Conservation (phyloP, 176 grass and related monocot genomes). For the Rhynchospora breviuscula region DNA sequence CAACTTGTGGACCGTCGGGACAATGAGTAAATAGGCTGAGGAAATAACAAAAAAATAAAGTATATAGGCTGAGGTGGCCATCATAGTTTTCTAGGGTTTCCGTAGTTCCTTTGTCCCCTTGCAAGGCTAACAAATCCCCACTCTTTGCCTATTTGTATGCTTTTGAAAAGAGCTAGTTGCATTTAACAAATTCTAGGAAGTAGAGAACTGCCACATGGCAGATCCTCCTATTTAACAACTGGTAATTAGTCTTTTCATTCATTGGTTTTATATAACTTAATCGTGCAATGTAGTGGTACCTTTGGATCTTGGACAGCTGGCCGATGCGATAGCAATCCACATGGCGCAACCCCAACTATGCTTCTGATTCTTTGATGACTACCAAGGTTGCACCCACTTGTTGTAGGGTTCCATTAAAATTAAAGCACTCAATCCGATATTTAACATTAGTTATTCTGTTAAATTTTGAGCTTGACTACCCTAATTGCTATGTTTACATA, state of each 20-base stretch:
- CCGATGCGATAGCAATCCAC: conserved; percentile 16
- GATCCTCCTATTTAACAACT: not conserved
- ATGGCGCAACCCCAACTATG: conserved; percentile 19
- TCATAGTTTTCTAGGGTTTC: conserved; percentile 19
- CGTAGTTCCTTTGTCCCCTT: conserved; percentile 15
- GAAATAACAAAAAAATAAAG: not conserved
- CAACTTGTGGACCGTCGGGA: not conserved
- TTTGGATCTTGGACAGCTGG: conserved; percentile 22
- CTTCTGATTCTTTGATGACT: conserved; percentile 6
- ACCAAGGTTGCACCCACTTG: conserved; percentile 6
- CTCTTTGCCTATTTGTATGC: not conserved
- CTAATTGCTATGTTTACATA: not conserved
- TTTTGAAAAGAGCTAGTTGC: conserved; percentile 17
- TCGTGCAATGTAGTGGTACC: not conserved
- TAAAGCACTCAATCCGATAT: not conserved
- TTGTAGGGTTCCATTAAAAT: not conserved
- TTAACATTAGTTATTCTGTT: not conserved
- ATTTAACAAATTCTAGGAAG: conserved; percentile 10
- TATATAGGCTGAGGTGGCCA: conserved; percentile 16
- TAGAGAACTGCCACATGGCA: conserved; percentile 17
- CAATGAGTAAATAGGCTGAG: not conserved
- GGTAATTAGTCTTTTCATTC: not conserved
- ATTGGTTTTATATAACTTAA: not conserved
- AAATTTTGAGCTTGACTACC: not conserved
- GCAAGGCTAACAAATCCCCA: not conserved